These are phyloP conservation scores for Selaginella moellendorffii DNA, from an alignment of 75 land plant species.

Conservation along the genomic window DNA sequence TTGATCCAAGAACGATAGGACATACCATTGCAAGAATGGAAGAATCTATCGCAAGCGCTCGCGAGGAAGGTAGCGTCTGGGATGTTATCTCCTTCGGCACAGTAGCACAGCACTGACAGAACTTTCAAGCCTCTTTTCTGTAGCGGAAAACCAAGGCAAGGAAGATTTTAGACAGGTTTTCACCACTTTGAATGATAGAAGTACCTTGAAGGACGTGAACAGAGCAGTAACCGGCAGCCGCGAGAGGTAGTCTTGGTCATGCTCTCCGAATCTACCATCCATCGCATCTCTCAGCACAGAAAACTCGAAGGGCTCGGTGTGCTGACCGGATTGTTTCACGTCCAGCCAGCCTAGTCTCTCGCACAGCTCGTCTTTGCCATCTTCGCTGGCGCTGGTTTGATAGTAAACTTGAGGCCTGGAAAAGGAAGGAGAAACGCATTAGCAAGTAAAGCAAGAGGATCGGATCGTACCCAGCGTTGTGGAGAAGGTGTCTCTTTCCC, in stretches of 20 bases:
- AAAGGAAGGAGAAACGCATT: background rate
- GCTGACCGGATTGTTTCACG: background rate
- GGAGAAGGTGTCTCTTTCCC: slow-evolving; percentile 40
- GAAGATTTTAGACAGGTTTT: too few species aligned
- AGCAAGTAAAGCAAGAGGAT: background rate
- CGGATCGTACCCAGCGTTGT: background rate
- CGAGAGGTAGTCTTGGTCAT: background rate
- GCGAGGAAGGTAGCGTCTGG: slow-evolving; percentile 77
- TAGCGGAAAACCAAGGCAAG: too few species aligned
- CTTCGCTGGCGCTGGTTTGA: background rate
- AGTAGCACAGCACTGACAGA: slow-evolving; percentile 68
- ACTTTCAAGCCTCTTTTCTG: slow-evolving; percentile 84
- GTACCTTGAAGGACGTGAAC: background rate
- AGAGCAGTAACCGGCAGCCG: background rate
- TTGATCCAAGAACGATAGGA: background rate
- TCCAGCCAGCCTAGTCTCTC: background rate
- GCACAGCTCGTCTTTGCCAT: background rate
- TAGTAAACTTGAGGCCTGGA: background rate
- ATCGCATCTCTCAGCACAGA: background rate
- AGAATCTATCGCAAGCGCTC: slow-evolving; percentile 48
- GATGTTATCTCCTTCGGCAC: slow-evolving; percentile 94
- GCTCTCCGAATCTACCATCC: background rate
- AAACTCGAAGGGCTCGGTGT: background rate
- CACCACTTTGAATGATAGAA: too few species aligned
- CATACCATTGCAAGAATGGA: slow-evolving; percentile 10